Evolutionary conservation across 1,139 yeast genomes (phyloP).

Genomic region (Kodamaea fungicola): DNA sequence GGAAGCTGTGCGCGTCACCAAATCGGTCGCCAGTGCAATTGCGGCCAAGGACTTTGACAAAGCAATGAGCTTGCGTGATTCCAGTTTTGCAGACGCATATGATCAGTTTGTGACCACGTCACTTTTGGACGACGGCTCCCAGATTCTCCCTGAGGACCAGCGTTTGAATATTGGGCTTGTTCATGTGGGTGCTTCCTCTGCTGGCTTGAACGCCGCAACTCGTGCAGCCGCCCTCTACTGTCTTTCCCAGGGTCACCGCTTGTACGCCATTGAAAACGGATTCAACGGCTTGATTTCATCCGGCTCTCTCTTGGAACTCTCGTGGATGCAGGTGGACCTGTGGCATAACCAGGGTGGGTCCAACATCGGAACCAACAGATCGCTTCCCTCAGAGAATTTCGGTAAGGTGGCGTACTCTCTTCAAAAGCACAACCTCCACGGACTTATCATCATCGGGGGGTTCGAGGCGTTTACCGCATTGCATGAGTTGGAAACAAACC

Average conservation of each 20-base stretch:
- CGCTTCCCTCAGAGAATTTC: conserved; percentile 61
- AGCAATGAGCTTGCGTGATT: conserved; percentile 66
- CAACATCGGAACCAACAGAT: conserved; percentile 77
- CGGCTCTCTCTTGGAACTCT: conserved; percentile 58
- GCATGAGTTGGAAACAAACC: conserved; percentile 61
- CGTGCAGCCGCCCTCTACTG: conserved; percentile 73
- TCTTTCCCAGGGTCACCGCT: conserved; percentile 70
- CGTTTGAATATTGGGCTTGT: conserved; percentile 71
- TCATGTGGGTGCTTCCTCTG: conserved; percentile 82
- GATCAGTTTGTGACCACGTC: conserved; percentile 67
- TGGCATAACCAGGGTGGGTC: conserved; percentile 80
- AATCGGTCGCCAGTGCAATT: conserved; percentile 67
- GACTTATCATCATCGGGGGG: conserved; percentile 73
- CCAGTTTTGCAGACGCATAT: conserved; percentile 71
- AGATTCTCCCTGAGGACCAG: conserved; percentile 49
- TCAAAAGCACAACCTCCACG: conserved; percentile 70
- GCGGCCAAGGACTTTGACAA: conserved; percentile 56
- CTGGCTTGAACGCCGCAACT: conserved; percentile 76
- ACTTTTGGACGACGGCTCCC: conserved; percentile 63
- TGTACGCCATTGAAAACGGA: conserved; percentile 73
- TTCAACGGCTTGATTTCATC: conserved; percentile 75
- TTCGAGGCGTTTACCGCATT: conserved; percentile 74
- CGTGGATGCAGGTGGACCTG: conserved; percentile 68
- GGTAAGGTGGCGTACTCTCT: conserved; percentile 77
- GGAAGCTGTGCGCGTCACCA: conserved; percentile 68